Percentiles rank a stretch among this genome's conserved stretches.
Conservation (phyloP, 2,329 filamentous ascomycete species). For the Beauveria sp. region DNA sequence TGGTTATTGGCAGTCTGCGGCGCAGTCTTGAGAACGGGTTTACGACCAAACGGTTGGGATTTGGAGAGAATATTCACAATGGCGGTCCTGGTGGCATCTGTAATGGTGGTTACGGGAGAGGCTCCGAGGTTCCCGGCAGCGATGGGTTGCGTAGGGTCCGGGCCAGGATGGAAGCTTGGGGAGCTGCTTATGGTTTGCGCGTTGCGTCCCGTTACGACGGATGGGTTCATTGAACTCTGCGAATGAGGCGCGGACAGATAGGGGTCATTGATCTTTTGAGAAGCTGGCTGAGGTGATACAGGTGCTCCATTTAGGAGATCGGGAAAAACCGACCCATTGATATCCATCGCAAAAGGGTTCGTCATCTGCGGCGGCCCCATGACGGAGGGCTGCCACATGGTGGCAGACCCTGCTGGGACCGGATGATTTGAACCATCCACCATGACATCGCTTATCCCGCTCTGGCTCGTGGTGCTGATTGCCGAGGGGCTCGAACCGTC, state of each 20-base stretch:
- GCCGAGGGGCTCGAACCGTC: constrained; percentile 93
- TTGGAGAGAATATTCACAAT: constrained; percentile 54
- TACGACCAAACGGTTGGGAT: constrained; percentile 49
- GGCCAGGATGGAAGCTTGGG: constrained; percentile 56
- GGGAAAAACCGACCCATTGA: constrained; percentile 66
- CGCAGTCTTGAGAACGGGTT: constrained; percentile 54
- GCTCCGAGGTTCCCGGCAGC: constrained; percentile 54
- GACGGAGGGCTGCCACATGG: constrained; percentile 63
- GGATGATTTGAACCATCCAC: constrained; percentile 69
- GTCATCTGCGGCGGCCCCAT: constrained; percentile 62
- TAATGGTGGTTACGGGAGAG: constrained; percentile 56
- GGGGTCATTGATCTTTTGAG: constrained; percentile 62
- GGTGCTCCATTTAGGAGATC: constrained; percentile 67
- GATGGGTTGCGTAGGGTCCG: constrained; percentile 67
- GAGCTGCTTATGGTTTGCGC: constrained; percentile 51
- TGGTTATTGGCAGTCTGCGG: constrained; percentile 33
- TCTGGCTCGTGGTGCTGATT: constrained; percentile 90
- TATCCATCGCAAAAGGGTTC: constrained; percentile 67
- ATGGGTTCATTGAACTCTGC: constrained; percentile 65
- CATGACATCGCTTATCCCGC: constrained; percentile 85
- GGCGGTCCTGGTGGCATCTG: constrained; percentile 55
- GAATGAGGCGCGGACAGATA: constrained; percentile 73
- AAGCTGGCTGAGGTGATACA: constrained; percentile 68
- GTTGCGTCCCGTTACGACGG: constrained; percentile 58
- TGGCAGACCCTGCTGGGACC: constrained; percentile 42